Conservation (phyloP, 78 protist species). For the Dictyostelium citrinum region DNA sequence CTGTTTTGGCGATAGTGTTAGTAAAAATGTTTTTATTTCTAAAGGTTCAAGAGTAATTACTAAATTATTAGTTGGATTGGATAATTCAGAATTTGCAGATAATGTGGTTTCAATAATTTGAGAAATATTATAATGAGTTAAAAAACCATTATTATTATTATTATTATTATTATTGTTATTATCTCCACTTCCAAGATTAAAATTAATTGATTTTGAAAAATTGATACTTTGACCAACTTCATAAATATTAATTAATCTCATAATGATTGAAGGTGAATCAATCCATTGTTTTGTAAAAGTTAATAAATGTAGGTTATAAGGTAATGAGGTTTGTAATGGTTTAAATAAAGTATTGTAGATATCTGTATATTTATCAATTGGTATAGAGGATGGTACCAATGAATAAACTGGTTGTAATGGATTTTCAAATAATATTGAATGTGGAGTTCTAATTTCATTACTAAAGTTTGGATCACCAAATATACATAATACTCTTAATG, state of each 20-base stretch:
- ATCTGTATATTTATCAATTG: background rate
- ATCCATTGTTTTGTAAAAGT: constrained; percentile 41
- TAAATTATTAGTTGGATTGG: background rate
- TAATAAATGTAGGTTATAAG: constrained; percentile 26
- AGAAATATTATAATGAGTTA: background rate
- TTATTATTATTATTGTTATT: too few relatives aligned
- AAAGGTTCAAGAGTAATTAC: constrained; percentile 30
- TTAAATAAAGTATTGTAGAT: background rate
- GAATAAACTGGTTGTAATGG: constrained; percentile 16
- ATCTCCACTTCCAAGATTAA: background rate
- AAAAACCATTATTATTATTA: background rate
- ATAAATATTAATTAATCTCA: constrained; percentile 38
- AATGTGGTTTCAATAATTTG: constrained; percentile 16
- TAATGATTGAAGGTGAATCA: background rate
- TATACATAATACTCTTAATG: background rate
- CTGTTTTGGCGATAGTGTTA: background rate
- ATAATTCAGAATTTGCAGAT: constrained; percentile 9
- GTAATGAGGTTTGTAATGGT: constrained; percentile 19
- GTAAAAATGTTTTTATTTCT: constrained; percentile 44
- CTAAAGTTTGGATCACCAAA: constrained; percentile 1
- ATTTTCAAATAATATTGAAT: constrained; percentile 48
- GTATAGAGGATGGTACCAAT: background rate
- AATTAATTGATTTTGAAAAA: constrained; percentile 2
- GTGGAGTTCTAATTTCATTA: constrained; percentile 37
- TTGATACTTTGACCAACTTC: constrained; percentile 20